Base-by-base conservation (phyloP, 805 yeast genomes). In the Ogataea zsoltii region DNA sequence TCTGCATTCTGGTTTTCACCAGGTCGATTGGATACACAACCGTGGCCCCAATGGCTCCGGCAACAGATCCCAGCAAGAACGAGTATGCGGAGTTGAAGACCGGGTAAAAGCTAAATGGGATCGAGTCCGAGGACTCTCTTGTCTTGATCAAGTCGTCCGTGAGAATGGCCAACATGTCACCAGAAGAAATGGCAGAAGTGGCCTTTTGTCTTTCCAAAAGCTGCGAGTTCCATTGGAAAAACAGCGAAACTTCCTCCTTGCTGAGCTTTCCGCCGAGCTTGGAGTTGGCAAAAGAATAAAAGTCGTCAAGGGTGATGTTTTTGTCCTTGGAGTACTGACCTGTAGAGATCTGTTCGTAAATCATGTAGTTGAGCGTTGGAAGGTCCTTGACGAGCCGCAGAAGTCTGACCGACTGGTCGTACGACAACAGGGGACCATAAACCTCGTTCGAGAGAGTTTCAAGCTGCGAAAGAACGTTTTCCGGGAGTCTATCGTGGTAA, bases 31-130 rank as follows among this genome's bases (percentile, higher is more conserved):
- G 99, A 65, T 92, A 92, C 35, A 92, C 99, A 13, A 86, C 88
- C 5, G 97, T 88, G n/a, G 99, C 97, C 51, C 99, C 99, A 67
- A 92, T 82, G 57, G 97, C 94, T 48, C 99, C 99, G 26, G 99
- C 98, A 41, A 91, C 76, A 3, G 97, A 89, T 14, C 99, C 99
- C 48, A 92, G 72, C 25, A 86, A 70, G 67, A 92, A 92, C 48
- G 95, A 89, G 68, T 91, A 88, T 45, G 84, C 75, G 7, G 96
- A 88, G 61, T 88, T 95, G 51, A 92, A 88, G 41, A 92, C 82
- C 55, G 86, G 79, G 74, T 70, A 75, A 41, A 76, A 69, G 44
- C 56, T 53, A 51, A 76, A 76, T 16, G 72, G 63, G 31, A 54
- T 48, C 6, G 53, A 48, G 55, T 73, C 78, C 38, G 75, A 68